Percentiles rank a stretch among this genome's conserved stretches.
phyloP scores from a whole-genome alignment of 1,284 basidiomycete genomes.

The Schizopora paradoxa region DNA sequence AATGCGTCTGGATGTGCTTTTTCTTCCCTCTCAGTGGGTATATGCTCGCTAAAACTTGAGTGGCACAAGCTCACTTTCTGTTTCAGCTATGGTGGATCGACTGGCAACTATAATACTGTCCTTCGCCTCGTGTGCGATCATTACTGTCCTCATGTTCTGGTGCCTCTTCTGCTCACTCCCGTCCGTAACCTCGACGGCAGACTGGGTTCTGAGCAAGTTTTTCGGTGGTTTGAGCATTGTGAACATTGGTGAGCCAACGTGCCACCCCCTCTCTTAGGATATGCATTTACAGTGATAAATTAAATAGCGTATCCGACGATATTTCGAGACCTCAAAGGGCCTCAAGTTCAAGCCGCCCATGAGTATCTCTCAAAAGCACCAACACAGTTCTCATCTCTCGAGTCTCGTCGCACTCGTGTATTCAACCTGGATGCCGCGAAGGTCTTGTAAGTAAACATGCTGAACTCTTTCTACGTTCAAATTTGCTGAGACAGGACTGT shows the following conservation, averaged over 20 bases:
- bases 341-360: slow-evolving; percentile 24
- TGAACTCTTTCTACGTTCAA: background rate
- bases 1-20: slow-evolving; percentile 19
- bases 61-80: slow-evolving; percentile 3
- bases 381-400: no score
- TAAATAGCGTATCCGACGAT: slow-evolving; percentile 29
- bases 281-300: background rate
- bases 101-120: slow-evolving; percentile 20
- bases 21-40: slow-evolving; percentile 22
- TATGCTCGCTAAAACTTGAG: background rate
- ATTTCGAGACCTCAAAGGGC: slow-evolving; percentile 25
- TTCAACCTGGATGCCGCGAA: slow-evolving; percentile 28
- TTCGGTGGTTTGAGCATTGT: slow-evolving; percentile 21
- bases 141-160: slow-evolving; percentile 21
- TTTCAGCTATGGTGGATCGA: slow-evolving; percentile 18
- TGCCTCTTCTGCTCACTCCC: slow-evolving; percentile 21
- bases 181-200: slow-evolving; percentile 11
- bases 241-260: slow-evolving; percentile 20
- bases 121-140: slow-evolving; percentile 18
- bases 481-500: background rate
- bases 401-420: slow-evolving; percentile 22
- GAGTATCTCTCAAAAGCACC: slow-evolving; percentile 20
- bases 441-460: slow-evolving; percentile 20
- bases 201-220: slow-evolving; percentile 14
- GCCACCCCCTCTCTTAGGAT: background rate